Evolutionary conservation across 1,284 basidiomycete species (phyloP).

Genomic region (Xerocomus nothofagi): DNA sequence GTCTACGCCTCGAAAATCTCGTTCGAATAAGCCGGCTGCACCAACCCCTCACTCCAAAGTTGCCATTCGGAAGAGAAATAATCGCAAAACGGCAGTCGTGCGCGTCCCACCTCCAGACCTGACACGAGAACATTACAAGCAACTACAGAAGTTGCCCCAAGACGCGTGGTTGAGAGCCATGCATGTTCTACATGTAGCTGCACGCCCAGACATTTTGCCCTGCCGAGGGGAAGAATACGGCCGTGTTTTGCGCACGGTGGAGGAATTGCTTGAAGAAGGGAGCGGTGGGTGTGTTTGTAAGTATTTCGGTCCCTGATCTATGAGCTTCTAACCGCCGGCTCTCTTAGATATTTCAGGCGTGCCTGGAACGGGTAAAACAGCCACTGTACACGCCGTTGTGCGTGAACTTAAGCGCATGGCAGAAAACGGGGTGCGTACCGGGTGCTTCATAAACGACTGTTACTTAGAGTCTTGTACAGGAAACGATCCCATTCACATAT

Average conservation of each 20-base stretch:
- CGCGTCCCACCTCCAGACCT: constrained; percentile 39
- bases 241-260: constrained; percentile 75
- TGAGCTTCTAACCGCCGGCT: neutral
- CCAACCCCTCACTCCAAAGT: constrained; percentile 72
- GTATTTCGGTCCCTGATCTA: constrained; percentile 35
- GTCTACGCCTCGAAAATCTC: constrained; percentile 33
- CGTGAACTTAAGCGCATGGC: constrained; percentile 88
- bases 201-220: constrained; percentile 87
- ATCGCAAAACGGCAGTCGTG: constrained; percentile 36
- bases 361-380: constrained; percentile 98
- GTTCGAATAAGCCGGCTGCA: constrained; percentile 40
- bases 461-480: constrained; percentile 45
- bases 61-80: constrained; percentile 45
- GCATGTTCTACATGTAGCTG: constrained; percentile 90
- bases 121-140: constrained; percentile 37
- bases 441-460: neutral
- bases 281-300: constrained; percentile 94
- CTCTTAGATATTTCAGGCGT: constrained; percentile 90
- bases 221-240: constrained; percentile 90
- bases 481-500: constrained; percentile 92
- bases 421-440: constrained; percentile 60
- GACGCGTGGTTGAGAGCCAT: constrained; percentile 86
- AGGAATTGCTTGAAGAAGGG: constrained; percentile 87
- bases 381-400: constrained; percentile 92
- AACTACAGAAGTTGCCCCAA: constrained; percentile 50